Evolutionary conservation across 2,329 filamentous ascomycete species (phyloP).

Genomic region (Chaetomiaceae sp.): DNA sequence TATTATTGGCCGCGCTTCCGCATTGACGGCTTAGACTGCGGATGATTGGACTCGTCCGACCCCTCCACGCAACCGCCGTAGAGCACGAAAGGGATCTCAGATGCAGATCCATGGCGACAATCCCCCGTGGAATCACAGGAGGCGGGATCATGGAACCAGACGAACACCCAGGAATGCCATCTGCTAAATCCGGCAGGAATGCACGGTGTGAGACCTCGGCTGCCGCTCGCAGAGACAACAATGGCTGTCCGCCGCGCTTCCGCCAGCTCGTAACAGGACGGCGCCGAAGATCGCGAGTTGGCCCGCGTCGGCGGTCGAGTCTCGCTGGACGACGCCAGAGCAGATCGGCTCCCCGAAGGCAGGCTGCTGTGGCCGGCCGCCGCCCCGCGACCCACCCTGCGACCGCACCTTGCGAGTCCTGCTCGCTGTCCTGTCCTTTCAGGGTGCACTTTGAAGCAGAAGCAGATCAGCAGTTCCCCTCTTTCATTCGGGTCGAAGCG

Average conservation of each 20-base stretch:
- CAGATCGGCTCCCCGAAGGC: background rate
- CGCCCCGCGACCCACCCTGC: conserved; percentile 3
- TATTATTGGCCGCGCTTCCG: conserved; percentile 8
- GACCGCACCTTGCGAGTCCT: no score
- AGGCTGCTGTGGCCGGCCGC: background rate
- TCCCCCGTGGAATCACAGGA: background rate
- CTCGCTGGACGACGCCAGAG: background rate
- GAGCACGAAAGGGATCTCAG: background rate
- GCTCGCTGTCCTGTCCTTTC: background rate
- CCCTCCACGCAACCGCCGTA: background rate
- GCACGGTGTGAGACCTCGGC: background rate
- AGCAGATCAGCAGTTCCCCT: conserved; percentile 4
- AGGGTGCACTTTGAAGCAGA: background rate
- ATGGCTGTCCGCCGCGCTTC: background rate
- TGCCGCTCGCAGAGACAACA: background rate
- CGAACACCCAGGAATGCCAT: background rate
- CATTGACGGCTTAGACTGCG: background rate
- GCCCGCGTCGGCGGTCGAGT: conserved; percentile 1
- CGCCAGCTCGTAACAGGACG: background rate
- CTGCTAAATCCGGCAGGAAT: background rate
- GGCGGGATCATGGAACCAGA: background rate
- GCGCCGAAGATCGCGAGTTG: conserved; percentile 4
- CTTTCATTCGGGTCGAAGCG: conserved; percentile 7
- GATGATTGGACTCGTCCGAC: conserved; percentile 1
- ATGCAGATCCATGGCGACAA: conserved; percentile 7